Evolutionary conservation across 805 yeast genomes (phyloP).

Genomic region (Lipomyces oligophaga): DNA sequence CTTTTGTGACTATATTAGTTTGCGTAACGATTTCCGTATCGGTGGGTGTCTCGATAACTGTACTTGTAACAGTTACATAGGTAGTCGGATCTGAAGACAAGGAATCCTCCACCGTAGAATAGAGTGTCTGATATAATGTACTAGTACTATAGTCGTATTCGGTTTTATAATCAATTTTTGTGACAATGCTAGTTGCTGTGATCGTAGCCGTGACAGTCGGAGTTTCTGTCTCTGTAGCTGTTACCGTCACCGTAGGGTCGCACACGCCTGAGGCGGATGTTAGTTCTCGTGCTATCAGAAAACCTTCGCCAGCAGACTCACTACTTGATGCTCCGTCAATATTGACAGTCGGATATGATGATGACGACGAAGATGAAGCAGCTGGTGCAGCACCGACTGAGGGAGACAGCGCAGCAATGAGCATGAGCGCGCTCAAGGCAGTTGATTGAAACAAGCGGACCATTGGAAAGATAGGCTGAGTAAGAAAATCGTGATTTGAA

Average conservation of each 20-base stretch:
- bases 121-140: slow-evolving; percentile 1
- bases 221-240: slow-evolving; percentile 2
- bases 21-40: neutral
- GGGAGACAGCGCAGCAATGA: neutral
- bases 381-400: slow-evolving; percentile 4
- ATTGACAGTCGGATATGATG: slow-evolving; percentile 18
- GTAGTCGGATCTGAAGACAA: neutral
- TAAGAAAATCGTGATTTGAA: too few relatives aligned
- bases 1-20: neutral
- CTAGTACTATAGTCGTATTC: slow-evolving; percentile 4
- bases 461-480: too few relatives aligned
- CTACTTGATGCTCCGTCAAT: slow-evolving; percentile 15
- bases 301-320: neutral
- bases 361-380: slow-evolving; percentile 1
- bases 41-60: slow-evolving; percentile 8
- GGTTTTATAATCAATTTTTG: neutral
- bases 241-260: slow-evolving; percentile 1
- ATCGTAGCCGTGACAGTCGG: slow-evolving; percentile 9
- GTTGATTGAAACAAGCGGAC: neutral
- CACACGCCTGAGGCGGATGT: neutral
- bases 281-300: neutral
- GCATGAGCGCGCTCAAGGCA: neutral
- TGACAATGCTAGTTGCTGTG: slow-evolving; percentile 9
- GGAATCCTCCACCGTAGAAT: slow-evolving; percentile 2
- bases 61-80: slow-evolving; percentile 7